Conservation (phyloP, 2,329 filamentous ascomycete genomes). For the Cercospora zeina region DNA sequence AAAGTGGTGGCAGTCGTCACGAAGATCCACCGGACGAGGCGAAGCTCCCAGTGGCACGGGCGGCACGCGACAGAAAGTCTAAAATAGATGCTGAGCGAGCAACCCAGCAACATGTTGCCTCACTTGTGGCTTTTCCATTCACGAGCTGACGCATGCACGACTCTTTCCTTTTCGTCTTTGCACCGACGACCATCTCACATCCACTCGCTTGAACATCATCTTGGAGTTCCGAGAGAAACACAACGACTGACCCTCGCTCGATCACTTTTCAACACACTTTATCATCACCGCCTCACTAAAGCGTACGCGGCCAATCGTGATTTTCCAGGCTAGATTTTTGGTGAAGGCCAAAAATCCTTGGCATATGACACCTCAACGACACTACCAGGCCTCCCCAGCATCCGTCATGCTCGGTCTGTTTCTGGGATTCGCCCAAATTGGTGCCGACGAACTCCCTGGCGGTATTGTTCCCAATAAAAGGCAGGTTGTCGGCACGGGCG, state of each 20-base stretch:
- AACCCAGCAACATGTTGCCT: not conserved
- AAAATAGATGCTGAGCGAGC: slow-evolving; percentile 1
- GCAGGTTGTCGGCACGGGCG: slow-evolving; percentile 39
- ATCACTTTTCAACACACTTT: not conserved
- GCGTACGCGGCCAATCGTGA: slow-evolving; percentile 6
- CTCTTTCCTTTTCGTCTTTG: not conserved
- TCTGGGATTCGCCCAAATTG: slow-evolving; percentile 37
- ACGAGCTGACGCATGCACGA: not conserved
- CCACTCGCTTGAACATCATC: not conserved
- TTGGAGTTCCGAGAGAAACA: not conserved
- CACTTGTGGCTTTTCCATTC: not conserved
- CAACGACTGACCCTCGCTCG: slow-evolving; percentile 1
- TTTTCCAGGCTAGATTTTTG: not conserved
- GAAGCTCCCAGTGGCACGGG: not conserved
- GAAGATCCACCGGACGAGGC: not conserved
- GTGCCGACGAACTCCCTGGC: slow-evolving; percentile 35
- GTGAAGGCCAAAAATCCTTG: not conserved
- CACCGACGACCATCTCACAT: not conserved
- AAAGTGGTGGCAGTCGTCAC: not conserved
- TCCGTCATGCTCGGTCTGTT: slow-evolving; percentile 36
- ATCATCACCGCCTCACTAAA: not conserved
- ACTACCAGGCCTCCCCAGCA: slow-evolving; percentile 5
- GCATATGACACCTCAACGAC: slow-evolving; percentile 18
- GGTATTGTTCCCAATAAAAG: slow-evolving; percentile 40
- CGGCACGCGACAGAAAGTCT: slow-evolving; percentile 1